Percentiles rank a stretch among this genome's conserved stretches.
These are phyloP conservation scores for Cavenderia fasciculata DNA, from an alignment of 78 protist genomes.

Conservation along the genomic window DNA sequence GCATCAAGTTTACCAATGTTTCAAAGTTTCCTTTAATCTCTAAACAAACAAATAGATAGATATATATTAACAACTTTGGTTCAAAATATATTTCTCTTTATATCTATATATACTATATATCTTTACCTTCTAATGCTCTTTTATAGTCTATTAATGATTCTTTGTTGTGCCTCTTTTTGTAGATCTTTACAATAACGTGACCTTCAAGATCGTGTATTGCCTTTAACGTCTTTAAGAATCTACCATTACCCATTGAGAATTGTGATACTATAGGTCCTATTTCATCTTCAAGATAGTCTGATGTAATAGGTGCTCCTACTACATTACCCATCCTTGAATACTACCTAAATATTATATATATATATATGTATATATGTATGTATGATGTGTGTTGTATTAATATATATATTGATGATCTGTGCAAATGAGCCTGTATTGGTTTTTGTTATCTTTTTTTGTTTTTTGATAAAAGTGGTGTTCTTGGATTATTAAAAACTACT, in stretches of 20 bases:
- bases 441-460: too few species aligned
- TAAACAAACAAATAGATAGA: too few species aligned
- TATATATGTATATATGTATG: too few species aligned
- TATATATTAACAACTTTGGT: too few species aligned
- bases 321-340: conserved; percentile 73
- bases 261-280: conserved; percentile 52
- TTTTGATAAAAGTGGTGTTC: too few species aligned
- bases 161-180: conserved; percentile 64
- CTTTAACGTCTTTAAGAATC: conserved; percentile 80
- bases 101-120: not conserved
- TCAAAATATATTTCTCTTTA: not conserved
- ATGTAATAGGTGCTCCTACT: conserved; percentile 65
- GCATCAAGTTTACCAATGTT: conserved; percentile 80
- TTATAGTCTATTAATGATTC: conserved; percentile 28
- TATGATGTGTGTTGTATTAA: too few species aligned
- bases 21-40: conserved; percentile 42
- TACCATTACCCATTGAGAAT: conserved; percentile 66
- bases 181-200: conserved; percentile 88
- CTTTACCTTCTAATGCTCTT: conserved; percentile 43
- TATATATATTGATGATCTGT: too few species aligned
- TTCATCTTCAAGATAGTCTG: conserved; percentile 73
- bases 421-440: too few species aligned
- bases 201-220: conserved; percentile 73
- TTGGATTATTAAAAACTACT: too few species aligned
- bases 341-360: too few species aligned